These are phyloP conservation scores for Vachellia collinsii DNA, from an alignment of 306 rosid genomes.

Conservation along the genomic window DNA sequence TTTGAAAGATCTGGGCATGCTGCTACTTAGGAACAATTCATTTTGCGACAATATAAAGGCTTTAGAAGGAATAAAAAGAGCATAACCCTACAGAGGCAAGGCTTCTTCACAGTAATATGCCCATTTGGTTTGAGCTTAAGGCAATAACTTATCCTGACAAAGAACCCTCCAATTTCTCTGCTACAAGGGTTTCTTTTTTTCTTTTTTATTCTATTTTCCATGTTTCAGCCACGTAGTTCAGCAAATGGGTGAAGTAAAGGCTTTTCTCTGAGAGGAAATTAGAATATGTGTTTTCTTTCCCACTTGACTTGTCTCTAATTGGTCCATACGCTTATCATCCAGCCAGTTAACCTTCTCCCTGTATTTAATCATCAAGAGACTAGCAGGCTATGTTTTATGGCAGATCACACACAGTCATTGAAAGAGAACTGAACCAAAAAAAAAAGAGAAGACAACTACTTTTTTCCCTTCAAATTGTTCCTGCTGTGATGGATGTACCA, in stretches of 20 bases:
- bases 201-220: background rate
- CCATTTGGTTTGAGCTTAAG: background rate
- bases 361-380: background rate
- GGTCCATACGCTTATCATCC: background rate
- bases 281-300: background rate
- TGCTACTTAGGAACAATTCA: background rate
- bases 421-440: background rate
- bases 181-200: background rate
- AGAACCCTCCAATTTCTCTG: background rate
- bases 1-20: background rate
- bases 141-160: background rate
- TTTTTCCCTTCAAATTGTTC: background rate
- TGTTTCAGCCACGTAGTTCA: background rate
- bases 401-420: background rate
- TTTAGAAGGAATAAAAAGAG: slow-evolving; percentile 13
- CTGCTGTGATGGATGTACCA: background rate
- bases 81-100: background rate
- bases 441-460: background rate
- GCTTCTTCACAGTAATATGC: background rate
- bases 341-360: background rate
- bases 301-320: background rate
- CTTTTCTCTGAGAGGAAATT: background rate
- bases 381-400: background rate
- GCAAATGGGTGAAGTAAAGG: background rate
- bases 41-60: background rate